Evolutionary conservation across 768 basidiomycete genomes (phyloP).

Genomic region (Kondoa malvinella): DNA sequence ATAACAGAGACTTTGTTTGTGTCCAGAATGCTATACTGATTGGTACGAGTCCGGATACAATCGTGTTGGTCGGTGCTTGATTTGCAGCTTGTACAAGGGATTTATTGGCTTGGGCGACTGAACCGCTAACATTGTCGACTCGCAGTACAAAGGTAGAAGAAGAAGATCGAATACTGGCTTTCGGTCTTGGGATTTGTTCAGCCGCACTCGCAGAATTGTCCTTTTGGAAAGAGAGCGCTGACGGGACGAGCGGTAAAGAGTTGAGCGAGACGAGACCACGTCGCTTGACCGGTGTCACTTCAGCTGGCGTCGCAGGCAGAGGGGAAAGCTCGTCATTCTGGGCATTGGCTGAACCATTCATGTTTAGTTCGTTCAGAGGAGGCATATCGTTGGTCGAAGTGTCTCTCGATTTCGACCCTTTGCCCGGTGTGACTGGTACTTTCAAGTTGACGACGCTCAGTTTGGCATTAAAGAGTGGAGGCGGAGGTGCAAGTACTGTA

Average conservation of each 20-base stretch:
- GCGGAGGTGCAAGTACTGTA: background rate
- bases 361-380: background rate
- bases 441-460: background rate
- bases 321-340: background rate
- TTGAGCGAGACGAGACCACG: slow-evolving; percentile 6
- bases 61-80: background rate
- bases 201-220: background rate
- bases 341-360: background rate
- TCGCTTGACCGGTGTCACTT: no score
- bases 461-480: background rate
- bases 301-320: background rate
- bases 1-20: background rate
- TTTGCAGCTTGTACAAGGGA: background rate
- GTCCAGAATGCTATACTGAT: slow-evolving; percentile 2
- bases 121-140: background rate
- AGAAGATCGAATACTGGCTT: background rate
- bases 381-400: background rate
- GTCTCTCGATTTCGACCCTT: background rate
- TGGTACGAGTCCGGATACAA: no score
- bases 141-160: background rate
- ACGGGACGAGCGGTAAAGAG: background rate
- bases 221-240: background rate
- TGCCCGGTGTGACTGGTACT: background rate
- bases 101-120: background rate
- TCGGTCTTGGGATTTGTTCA: background rate